Percentiles rank a stretch among this genome's conserved stretches.
phyloP scores from a whole-genome alignment of 148 eudicot species.

The Arctostaphylos glauca region DNA sequence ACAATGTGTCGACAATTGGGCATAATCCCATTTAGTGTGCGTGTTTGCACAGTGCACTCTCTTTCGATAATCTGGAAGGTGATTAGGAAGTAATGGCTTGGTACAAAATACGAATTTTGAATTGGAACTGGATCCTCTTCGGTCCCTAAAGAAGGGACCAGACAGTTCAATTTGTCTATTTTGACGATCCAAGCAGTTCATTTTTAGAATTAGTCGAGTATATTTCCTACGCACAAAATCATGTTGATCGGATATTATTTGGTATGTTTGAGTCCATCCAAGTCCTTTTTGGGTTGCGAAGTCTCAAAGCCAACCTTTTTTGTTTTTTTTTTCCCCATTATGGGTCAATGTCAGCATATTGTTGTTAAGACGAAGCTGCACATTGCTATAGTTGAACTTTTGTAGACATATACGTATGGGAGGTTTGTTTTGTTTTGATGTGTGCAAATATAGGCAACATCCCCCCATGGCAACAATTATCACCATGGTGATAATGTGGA shows the following conservation, averaged over 20 bases:
- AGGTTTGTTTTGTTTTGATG: not conserved
- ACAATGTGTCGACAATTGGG: not conserved
- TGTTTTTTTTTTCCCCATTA: too few relatives aligned
- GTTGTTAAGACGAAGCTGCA: not conserved
- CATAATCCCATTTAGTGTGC: not conserved
- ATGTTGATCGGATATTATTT: too few relatives aligned
- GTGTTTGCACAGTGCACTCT: not conserved
- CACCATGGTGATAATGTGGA: slow-evolving; percentile 51
- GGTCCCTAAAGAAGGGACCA: not conserved
- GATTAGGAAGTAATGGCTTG: not conserved
- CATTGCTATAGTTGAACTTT: not conserved
- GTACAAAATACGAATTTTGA: not conserved
- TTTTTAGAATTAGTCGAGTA: too few relatives aligned
- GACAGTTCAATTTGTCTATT: too few relatives aligned
- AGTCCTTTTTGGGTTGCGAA: too few relatives aligned
- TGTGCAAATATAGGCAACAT: slow-evolving; percentile 41
- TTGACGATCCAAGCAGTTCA: too few relatives aligned
- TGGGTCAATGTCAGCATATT: too few relatives aligned
- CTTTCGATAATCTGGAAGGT: not conserved
- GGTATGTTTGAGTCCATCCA: too few relatives aligned
- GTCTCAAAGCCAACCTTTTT: too few relatives aligned
- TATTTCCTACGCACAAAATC: too few relatives aligned
- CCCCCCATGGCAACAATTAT: slow-evolving; percentile 50
- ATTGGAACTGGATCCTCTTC: not conserved
- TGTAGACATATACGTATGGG: not conserved